Evolutionary conservation across 441 rosid genomes (phyloP), one percentile per base, ranked within the genome.

Genomic region (Mallotus repandus): DNA sequence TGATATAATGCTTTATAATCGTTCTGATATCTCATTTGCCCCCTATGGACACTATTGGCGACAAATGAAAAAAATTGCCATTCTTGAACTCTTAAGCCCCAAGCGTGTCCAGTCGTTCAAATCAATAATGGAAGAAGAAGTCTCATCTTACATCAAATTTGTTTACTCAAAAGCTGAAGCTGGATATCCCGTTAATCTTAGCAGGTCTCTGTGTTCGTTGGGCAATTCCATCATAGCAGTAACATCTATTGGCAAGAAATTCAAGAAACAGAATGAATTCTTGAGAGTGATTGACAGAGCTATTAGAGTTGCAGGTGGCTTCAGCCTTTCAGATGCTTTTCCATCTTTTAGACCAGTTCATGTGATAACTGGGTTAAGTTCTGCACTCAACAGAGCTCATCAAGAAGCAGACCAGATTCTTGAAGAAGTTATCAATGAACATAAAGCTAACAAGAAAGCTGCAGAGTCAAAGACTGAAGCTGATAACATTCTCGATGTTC

Each of bases 11-110:
- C 50, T 66, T 5, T 74, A 65, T 8, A 57, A 73, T 16, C 48
- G 45, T 10, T 16, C 21, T 7, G 72, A 59, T 55, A 59, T 70
- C 25, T 9, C n/a, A 4, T 58, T 68, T 14, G 67, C 67, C 25
- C 63, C 73, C 0, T 68, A 59, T 19, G 53, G 71, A 19, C 43
- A 75, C 5, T 54, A 68, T 7, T 69, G 78, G 78, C 38, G 68
- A 61, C 45, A 68, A 7, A n/a, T 75, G 63, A 59, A 19, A 14
- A 75, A 75, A 52, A 60, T 75, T 14, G 49, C 68, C 8, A 15
- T 61, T 1, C 7, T 57, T 9, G 66, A 74, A 32, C 50, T 74
- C 2, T 12, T 74, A 3, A 43, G 72, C 6, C 9, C 66, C 12
- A 74, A 74, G 50, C 71, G 66, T 8, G 72, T 74, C 12, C 66